Percentiles rank a stretch among this genome's conserved stretches.
Evolutionary conservation across 2,329 filamentous ascomycete genomes (phyloP).

Genomic region (Aspergillus brunneoviolaceus): DNA sequence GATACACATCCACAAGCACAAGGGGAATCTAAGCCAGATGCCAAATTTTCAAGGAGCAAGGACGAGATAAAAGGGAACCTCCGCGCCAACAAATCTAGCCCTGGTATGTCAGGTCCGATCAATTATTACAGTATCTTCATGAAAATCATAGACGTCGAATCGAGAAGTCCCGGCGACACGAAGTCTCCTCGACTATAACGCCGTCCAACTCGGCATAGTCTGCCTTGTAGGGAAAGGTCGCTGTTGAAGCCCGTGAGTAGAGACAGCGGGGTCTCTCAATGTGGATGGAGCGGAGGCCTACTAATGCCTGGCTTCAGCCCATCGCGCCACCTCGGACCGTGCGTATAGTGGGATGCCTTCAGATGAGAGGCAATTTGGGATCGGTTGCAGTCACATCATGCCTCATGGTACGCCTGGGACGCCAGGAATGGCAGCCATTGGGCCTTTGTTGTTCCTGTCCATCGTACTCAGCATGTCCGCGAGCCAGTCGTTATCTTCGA

Average conservation of each 20-base stretch:
- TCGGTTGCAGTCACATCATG: not conserved
- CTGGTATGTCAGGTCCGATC: not conserved
- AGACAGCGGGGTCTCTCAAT: not conserved
- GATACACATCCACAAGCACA: too few relatives aligned
- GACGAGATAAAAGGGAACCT: not conserved
- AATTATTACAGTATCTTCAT: not conserved
- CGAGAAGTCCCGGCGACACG: not conserved
- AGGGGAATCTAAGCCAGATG: too few relatives aligned
- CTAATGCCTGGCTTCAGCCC: not conserved
- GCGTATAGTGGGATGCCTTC: not conserved
- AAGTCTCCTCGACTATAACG: not conserved
- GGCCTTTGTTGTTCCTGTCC: not conserved
- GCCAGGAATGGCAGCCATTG: not conserved
- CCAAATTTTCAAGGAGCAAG: too few relatives aligned
- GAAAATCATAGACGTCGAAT: not conserved
- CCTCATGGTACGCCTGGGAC: not conserved
- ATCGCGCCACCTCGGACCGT: not conserved
- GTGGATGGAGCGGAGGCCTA: not conserved
- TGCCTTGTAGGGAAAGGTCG: not conserved
- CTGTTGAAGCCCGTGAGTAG: not conserved
- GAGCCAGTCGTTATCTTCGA: constrained; percentile 7
- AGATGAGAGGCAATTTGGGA: not conserved
- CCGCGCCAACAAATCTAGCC: not conserved
- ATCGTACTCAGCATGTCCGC: constrained; percentile 6
- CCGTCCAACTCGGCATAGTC: not conserved